phyloP scores from a whole-genome alignment of 495 filamentous ascomycete species.

The Penicillium maclennaniae region DNA sequence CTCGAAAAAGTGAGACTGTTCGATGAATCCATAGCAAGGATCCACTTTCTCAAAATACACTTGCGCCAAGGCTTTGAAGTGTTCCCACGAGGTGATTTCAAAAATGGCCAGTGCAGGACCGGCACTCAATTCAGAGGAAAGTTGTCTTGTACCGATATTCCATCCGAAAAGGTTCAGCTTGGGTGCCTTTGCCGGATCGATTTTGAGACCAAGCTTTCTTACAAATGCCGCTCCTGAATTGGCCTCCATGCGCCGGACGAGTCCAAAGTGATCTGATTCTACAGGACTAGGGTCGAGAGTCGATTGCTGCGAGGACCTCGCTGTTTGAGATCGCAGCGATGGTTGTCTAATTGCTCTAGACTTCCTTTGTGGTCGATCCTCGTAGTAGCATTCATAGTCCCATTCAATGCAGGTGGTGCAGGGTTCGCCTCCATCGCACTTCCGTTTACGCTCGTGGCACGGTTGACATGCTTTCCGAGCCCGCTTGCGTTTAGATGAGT shows the following conservation, averaged over 20 bases:
- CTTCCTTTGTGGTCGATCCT: constrained; percentile 4
- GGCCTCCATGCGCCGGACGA: constrained; percentile 34
- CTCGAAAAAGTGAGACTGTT: constrained; percentile 26
- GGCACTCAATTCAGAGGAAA: constrained; percentile 9
- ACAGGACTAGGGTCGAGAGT: not conserved
- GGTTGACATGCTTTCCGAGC: constrained; percentile 43
- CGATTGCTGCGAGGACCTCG: constrained; percentile 1
- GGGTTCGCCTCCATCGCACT: constrained; percentile 43
- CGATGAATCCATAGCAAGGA: constrained; percentile 48
- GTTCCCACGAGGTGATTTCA: constrained; percentile 31
- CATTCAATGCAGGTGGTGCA: constrained; percentile 45
- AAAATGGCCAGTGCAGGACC: constrained; percentile 18
- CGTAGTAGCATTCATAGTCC: constrained; percentile 46
- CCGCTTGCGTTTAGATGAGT: constrained; percentile 31
- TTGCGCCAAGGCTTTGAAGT: constrained; percentile 34
- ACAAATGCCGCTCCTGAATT: constrained; percentile 53
- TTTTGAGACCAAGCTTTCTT: constrained; percentile 43
- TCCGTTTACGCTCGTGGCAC: constrained; percentile 48
- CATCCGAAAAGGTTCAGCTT: constrained; percentile 50
- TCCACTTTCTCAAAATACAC: constrained; percentile 47
- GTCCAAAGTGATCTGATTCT: constrained; percentile 26
- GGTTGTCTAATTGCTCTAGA: not conserved
- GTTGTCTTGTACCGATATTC: constrained; percentile 44
- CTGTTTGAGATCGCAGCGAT: not conserved
- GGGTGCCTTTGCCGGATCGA: constrained; percentile 47